Base-by-base conservation (phyloP, 345 rosid species). In the Bretschneidera sinensis region DNA sequence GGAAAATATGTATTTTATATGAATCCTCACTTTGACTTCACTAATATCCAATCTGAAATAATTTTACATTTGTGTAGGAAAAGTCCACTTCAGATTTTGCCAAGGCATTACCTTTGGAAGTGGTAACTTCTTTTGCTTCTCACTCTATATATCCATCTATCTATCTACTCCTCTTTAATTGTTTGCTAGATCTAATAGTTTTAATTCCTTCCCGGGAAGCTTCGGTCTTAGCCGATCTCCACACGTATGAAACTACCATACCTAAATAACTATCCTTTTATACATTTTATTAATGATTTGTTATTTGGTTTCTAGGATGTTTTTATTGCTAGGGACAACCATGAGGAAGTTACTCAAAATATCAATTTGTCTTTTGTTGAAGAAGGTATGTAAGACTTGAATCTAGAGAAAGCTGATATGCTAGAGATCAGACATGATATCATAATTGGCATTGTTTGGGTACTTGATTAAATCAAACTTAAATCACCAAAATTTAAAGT, bases 381-480 rank as follows among this genome's bases (percentile, higher is more conserved):
- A 54, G 77, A 69, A 73, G 76, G 88, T 81, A 68, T 15, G 60
- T 43, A 34, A 49, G 61, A 60, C 59, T 43, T 56, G 45, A 52
- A 64, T 28, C 2, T 28, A 60, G 21, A 35, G 22, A 48, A n/a
- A n/a, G n/a, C n/a, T n/a, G n/a, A n/a, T n/a, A n/a, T n/a, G 13
- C n/a, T 53, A 21, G 33, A 14, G 25, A 43, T n/a, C n/a, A n/a
- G n/a, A n/a, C n/a, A n/a, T n/a, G n/a, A n/a, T n/a, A n/a, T n/a
- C n/a, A n/a, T n/a, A n/a, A n/a, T n/a, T n/a, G n/a, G n/a, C n/a
- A n/a, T n/a, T n/a, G n/a, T n/a, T n/a, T n/a, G n/a, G n/a, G n/a
- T n/a, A n/a, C n/a, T n/a, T n/a, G n/a, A n/a, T n/a, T n/a, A n/a
- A n/a, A n/a, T n/a, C n/a, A n/a, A n/a, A n/a, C n/a, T n/a, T n/a